A percentile compares a stretch with the other conserved stretches of the same genome.
Conservation (phyloP, 176 grass and related monocot genomes). For the Themeda triandra region DNA sequence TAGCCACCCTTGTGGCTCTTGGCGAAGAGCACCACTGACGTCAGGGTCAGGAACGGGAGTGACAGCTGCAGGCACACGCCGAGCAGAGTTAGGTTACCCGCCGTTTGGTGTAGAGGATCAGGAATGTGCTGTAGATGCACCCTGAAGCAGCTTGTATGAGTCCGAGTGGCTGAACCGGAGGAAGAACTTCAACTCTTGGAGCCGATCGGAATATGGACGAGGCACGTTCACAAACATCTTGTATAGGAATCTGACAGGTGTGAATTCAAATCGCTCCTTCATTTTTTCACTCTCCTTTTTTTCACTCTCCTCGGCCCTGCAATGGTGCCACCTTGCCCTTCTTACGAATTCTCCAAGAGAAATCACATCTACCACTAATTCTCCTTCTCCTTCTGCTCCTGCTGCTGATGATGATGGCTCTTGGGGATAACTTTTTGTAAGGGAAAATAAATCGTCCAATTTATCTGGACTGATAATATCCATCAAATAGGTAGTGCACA, state of each 20-base stretch:
- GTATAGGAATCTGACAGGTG: neutral
- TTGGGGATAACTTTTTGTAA: too few relatives aligned
- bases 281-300: too few relatives aligned
- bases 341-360: neutral
- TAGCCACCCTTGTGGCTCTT: neutral
- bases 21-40: neutral
- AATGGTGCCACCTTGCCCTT: neutral
- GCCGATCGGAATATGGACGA: neutral
- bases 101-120: neutral
- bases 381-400: too few relatives aligned
- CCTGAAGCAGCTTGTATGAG: neutral
- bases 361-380: too few relatives aligned
- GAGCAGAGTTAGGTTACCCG: neutral
- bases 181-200: neutral
- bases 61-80: neutral
- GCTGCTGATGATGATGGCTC: too few relatives aligned
- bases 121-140: neutral
- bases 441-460: too few relatives aligned
- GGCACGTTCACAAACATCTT: neutral
- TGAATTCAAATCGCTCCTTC: neutral
- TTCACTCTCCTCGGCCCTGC: too few relatives aligned
- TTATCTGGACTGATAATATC: too few relatives aligned
- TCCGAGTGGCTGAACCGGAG: neutral
- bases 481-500: too few relatives aligned
- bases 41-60: neutral